Base-by-base conservation (phyloP, 2,329 filamentous ascomycete species). In the Tetracladium maxilliforme region DNA sequence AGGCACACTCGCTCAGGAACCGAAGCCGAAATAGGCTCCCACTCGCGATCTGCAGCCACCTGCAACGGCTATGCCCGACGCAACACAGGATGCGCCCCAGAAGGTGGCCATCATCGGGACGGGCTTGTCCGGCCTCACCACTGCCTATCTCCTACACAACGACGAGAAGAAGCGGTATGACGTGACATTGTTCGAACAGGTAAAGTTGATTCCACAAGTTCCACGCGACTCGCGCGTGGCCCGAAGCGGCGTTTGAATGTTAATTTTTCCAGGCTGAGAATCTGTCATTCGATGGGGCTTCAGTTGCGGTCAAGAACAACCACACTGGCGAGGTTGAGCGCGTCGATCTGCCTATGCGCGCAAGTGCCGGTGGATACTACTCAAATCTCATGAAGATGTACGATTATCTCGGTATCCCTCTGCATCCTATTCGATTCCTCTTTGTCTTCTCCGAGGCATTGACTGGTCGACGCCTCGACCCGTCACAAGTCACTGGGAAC, bases 341-440 rank as follows among this genome's bases (percentile, higher is more conserved):
- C 31, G 43, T 59, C 19, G 58, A 64, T 40, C 39, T 64, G 20
- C 60, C 60, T 17, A 64, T 64, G 60, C 56, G 59, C 25, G 55
- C 53, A 6, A 61, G 64, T 32, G 54, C 54, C 10, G 54, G 48
- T 7, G 56, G 57, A 12, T 73, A 64, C 41, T 71, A 73, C 37
- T 40, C 44, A 23, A 65, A 70, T 31, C 44, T 73, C 24, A 56
- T 53, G 32, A 48, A 51, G 14, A 63, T 74, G 58, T 72, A 72
- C 40, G 48, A 61, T 14, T 49, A 67, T 33, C 44, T 74, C 4
- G 54, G 49, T 3, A 48, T 73, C 9, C 44, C 45, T 6, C 63
- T 66, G 30, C 52, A 56, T 20, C 46, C 53, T 9, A 53, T 64
- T 27, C 52, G 49, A 10, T 70, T 70, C 34, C 42, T 69, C 3